A percentile compares a stretch with the other conserved stretches of the same genome.
These are phyloP conservation scores for Pseudocercospora pini-densiflorae DNA, from an alignment of 2,329 filamentous ascomycete species.

Conservation along the genomic window DNA sequence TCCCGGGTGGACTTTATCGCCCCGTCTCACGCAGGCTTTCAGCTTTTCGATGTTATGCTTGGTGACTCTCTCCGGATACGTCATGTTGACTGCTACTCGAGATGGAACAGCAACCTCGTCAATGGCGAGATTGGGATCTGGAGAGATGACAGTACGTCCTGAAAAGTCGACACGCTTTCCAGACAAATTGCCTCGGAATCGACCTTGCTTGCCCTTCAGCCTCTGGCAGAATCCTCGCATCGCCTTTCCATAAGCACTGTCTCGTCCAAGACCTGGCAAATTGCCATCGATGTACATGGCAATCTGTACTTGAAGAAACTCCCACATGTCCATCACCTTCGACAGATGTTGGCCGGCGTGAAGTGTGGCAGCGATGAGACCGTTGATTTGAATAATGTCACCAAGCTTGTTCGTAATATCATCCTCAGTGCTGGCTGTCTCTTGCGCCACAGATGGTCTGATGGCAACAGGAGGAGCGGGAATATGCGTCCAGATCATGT, in stretches of 20 bases:
- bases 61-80: slow-evolving; percentile 88
- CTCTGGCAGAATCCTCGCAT: slow-evolving; percentile 95
- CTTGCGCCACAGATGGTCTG: slow-evolving; percentile 89
- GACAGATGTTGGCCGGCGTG: slow-evolving; percentile 82
- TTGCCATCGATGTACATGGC: slow-evolving; percentile 99
- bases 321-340: slow-evolving; percentile 98
- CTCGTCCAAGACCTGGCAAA: slow-evolving; percentile 81
- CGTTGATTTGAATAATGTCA: slow-evolving; percentile 92
- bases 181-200: slow-evolving; percentile 94
- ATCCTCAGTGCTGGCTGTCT: slow-evolving; percentile 91
- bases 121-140: slow-evolving; percentile 90
- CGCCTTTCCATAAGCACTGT: slow-evolving; percentile 82
- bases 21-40: slow-evolving; percentile 72
- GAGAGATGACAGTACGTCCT: slow-evolving; percentile 94
- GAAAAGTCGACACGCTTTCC: slow-evolving; percentile 99
- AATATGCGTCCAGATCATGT: slow-evolving; percentile 97
- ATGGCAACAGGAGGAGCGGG: slow-evolving; percentile 95
- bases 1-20: slow-evolving; percentile 80
- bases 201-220: slow-evolving; percentile 94
- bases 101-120: slow-evolving; percentile 92
- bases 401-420: slow-evolving; percentile 96
- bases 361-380: slow-evolving; percentile 80
- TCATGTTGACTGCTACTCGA: slow-evolving; percentile 93
- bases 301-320: slow-evolving; percentile 92
- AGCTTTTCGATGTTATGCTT: slow-evolving; percentile 85